These are phyloP conservation scores for Biancaea sappan DNA, from an alignment of 306 rosid genomes.

Conservation along the genomic window DNA sequence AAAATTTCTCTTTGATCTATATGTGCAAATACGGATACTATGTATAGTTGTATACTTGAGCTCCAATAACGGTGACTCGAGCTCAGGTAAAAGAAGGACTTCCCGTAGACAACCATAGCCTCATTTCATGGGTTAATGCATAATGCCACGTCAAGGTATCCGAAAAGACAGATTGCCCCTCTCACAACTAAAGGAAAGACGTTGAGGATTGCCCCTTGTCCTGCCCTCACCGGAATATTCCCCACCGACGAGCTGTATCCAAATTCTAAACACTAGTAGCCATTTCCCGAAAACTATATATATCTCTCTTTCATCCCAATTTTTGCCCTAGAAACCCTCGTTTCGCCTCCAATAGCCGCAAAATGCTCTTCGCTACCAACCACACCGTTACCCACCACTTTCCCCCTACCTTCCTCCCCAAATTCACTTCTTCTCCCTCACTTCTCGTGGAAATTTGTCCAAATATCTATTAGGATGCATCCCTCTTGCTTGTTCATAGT, in stretches of 20 bases:
- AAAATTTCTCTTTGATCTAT: too few relatives aligned
- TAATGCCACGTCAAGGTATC: constrained; percentile 65
- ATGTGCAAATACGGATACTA: too few relatives aligned
- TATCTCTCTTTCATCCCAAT: constrained; percentile 54
- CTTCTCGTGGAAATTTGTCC: not conserved
- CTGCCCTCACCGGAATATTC: constrained; percentile 77
- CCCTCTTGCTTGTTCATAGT: not conserved
- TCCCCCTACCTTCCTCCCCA: constrained; percentile 14
- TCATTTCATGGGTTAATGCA: constrained; percentile 30
- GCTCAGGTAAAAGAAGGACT: not conserved
- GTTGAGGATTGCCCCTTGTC: constrained; percentile 34
- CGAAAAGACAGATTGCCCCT: constrained; percentile 30
- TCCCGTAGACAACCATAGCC: not conserved
- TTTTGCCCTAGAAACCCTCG: constrained; percentile 79
- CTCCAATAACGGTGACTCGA: not conserved
- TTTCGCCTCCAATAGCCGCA: constrained; percentile 67
- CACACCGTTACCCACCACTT: constrained; percentile 34
- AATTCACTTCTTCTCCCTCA: constrained; percentile 5
- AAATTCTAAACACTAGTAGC: constrained; percentile 35
- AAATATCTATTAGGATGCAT: constrained; percentile 4
- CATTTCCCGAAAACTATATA: constrained; percentile 99
- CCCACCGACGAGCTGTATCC: constrained; percentile 43
- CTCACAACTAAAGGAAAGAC: not conserved
- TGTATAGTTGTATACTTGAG: too few relatives aligned
- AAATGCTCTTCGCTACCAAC: constrained; percentile 46